Evolutionary conservation across 192 early-diverging fungal genomes (phyloP).

Genomic region (Umbelopsis sp.): DNA sequence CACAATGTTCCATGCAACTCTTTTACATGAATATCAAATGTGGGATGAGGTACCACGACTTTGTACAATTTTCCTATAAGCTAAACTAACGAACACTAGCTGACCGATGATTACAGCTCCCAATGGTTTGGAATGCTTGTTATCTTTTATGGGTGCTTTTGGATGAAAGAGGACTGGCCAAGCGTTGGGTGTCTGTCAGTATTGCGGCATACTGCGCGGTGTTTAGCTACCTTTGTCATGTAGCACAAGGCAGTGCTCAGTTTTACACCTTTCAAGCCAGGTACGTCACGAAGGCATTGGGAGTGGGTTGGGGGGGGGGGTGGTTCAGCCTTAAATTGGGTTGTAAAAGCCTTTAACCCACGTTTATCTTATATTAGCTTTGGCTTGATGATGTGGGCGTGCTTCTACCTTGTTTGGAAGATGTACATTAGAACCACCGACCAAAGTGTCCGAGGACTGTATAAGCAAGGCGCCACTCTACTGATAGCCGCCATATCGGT

Average conservation of each 20-base stretch:
- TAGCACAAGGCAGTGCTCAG: conserved; percentile 26
- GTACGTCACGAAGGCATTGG: conserved; percentile 8
- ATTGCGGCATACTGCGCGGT: conserved; percentile 31
- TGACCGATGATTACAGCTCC: conserved; percentile 10
- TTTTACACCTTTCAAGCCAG: conserved; percentile 35
- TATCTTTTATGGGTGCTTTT: conserved; percentile 36
- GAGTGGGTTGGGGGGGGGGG: no score
- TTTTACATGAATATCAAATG: conserved; percentile 37
- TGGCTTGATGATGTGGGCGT: conserved; percentile 39
- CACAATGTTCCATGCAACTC: conserved; percentile 32
- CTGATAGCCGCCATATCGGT: conserved; percentile 25
- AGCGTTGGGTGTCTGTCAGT: background rate
- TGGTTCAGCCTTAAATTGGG: no score
- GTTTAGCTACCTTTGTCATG: conserved; percentile 26
- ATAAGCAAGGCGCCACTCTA: conserved; percentile 23
- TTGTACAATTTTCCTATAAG: no score
- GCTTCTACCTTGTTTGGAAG: conserved; percentile 36
- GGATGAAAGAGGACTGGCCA: conserved; percentile 19
- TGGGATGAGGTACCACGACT: conserved; percentile 31
- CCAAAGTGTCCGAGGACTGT: conserved; percentile 12
- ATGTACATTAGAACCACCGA: conserved; percentile 21
- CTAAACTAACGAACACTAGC: background rate
- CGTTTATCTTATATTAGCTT: conserved; percentile 16
- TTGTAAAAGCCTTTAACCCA: background rate
- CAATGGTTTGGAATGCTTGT: conserved; percentile 38